These are phyloP conservation scores for Alternaria solani DNA, from an alignment of 2,329 filamentous ascomycete species.

Conservation along the genomic window DNA sequence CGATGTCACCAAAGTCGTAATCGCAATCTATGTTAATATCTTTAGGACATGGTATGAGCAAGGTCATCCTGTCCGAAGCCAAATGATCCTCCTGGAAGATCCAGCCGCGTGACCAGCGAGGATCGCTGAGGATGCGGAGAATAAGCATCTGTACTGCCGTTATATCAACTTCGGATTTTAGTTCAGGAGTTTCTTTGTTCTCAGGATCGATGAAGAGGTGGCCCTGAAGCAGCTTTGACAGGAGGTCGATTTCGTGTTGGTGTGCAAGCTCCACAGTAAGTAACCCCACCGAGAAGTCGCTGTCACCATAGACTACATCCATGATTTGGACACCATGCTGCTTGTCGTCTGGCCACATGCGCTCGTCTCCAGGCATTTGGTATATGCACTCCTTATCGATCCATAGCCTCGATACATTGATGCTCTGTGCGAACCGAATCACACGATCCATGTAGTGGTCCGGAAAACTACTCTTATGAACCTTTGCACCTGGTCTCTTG, in stretches of 20 bases:
- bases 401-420: constrained; percentile 20
- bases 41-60: constrained; percentile 24
- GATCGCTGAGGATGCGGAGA: constrained; percentile 22
- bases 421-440: constrained; percentile 22
- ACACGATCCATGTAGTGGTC: constrained; percentile 29
- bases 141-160: constrained; percentile 20
- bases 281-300: constrained; percentile 21
- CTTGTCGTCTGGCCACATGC: constrained; percentile 5
- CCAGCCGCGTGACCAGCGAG: constrained; percentile 31
- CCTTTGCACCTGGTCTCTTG: constrained; percentile 6
- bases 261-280: constrained; percentile 17
- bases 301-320: constrained; percentile 29
- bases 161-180: neutral
- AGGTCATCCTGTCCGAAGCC: constrained; percentile 21
- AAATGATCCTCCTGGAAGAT: constrained; percentile 36
- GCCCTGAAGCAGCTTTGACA: constrained; percentile 14
- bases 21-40: neutral
- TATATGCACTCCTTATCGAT: constrained; percentile 33
- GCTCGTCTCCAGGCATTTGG: constrained; percentile 20
- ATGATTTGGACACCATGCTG: constrained; percentile 28
- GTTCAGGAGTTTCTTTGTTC: neutral
- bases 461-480: constrained; percentile 26
- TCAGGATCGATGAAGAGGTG: constrained; percentile 9
- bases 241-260: constrained; percentile 17
- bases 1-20: constrained; percentile 14